Evolutionary conservation across 116 monocot species (phyloP), one percentile per base, ranked within the genome.

Genomic region (Cymodocea nodosa): DNA sequence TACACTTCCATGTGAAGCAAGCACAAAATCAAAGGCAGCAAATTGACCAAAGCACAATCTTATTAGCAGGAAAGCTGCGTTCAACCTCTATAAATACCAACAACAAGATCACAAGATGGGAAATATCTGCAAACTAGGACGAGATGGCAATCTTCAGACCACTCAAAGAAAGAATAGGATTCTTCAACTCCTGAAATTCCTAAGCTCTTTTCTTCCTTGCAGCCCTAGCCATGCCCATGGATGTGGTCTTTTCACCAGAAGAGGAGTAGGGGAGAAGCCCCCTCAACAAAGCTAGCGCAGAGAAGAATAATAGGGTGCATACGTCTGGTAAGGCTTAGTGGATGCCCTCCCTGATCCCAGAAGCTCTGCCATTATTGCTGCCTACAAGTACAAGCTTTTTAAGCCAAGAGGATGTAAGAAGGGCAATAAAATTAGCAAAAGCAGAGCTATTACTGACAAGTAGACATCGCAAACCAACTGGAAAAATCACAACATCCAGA

Each of bases 311-410:
- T 76, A 75, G 0, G 75, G 75, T 22, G 35, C 56, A 59, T 75
- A 70, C 64, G 76, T 69, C 67, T 60, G 59, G 51, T 65, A 55
- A 22, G 76, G 72, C 63, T 72, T 75, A 20, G 48, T 36, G 5
- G 80, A 68, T 51, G 59, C 76, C 69, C 68, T 68, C 2, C 80
- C 76, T 35, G 80, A 75, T 5, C 66, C 68, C 52, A 76, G 30
- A 6, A 80, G 23, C 50, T 80, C 80, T 15, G 67, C 69, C 75
- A 72, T 68, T 5, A 80, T 40, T 15, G 80, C 80, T 17, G 68
- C 69, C 78, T 78, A 69, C 25, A 63, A 4, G 23, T 30, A 35
- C 51, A 66, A 15, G n/a, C 13, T 36, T 17, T 34, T 12, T 3
- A 54, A 36, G 62, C 16, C 18, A 64, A 23, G 64, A 24, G 22